Evolutionary conservation across 2,329 filamentous ascomycete genomes (phyloP).

Genomic region (Lachnellula arida): DNA sequence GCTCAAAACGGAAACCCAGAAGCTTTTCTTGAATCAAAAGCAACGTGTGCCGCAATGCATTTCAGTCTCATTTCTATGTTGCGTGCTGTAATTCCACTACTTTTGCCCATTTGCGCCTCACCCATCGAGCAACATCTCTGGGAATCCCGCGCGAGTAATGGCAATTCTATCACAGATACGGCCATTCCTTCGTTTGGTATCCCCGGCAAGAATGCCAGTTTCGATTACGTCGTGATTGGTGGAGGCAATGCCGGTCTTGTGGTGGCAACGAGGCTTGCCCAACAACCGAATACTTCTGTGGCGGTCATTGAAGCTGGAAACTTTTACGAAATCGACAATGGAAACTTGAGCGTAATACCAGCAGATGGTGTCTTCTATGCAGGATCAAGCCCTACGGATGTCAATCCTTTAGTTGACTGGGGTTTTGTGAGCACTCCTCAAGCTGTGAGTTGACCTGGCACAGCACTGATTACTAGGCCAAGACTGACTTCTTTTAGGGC

Average conservation of each 20-base stretch:
- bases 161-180: no score
- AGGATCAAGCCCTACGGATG: neutral
- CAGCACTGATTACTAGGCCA: neutral
- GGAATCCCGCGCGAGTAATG: no score
- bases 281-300: constrained; percentile 3
- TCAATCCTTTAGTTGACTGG: constrained; percentile 11
- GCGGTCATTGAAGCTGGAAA: constrained; percentile 19
- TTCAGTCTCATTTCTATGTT: no score
- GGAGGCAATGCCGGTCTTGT: constrained; percentile 15
- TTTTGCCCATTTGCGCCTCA: no score
- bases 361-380: neutral
- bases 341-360: constrained; percentile 5
- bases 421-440: constrained; percentile 14
- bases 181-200: neutral
- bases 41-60: no score
- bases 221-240: constrained; percentile 9
- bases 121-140: no score
- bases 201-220: neutral
- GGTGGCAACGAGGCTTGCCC: constrained; percentile 11
- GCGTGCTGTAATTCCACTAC: no score
- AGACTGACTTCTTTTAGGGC: neutral
- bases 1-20: no score
- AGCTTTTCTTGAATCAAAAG: no score
- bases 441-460: neutral
- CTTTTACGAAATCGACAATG: constrained; percentile 14